Evolutionary conservation across 495 filamentous ascomycete species (phyloP).

Genomic region (Penicillium manginii): DNA sequence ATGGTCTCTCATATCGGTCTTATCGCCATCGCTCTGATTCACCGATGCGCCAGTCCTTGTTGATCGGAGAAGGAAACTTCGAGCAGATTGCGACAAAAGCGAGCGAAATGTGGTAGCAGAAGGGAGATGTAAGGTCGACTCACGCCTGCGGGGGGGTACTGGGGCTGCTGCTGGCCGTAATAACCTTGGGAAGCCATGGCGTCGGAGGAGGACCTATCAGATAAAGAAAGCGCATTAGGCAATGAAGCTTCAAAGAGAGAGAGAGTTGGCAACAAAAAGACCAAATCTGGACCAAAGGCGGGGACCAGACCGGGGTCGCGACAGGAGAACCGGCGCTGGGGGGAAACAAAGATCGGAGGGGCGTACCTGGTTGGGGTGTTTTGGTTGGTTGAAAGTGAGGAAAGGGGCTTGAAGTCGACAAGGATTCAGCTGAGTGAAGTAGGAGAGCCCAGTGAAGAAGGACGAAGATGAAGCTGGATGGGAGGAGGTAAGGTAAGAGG

Average conservation of each 20-base stretch:
- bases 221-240: constrained; percentile 10
- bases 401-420: constrained; percentile 5
- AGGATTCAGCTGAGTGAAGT: constrained; percentile 23
- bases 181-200: constrained; percentile 54
- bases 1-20: no score
- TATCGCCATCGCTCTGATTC: background rate
- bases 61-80: background rate
- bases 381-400: background rate
- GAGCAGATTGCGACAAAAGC: background rate
- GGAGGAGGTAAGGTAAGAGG: constrained; percentile 9
- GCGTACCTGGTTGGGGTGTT: constrained; percentile 11
- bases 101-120: background rate
- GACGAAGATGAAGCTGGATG: constrained; percentile 5
- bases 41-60: background rate
- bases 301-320: background rate
- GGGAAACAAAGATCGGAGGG: background rate
- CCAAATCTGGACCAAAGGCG: no score
- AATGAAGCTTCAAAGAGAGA: background rate
- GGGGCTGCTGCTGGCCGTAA: constrained; percentile 33
- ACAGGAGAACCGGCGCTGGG: background rate
- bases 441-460: constrained; percentile 8
- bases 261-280: background rate
- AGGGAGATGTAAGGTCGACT: constrained; percentile 7
- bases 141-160: constrained; percentile 16
- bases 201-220: constrained; percentile 10